phyloP scores from a whole-genome alignment of 306 rosid genomes.

The Fragaria vesca region DNA sequence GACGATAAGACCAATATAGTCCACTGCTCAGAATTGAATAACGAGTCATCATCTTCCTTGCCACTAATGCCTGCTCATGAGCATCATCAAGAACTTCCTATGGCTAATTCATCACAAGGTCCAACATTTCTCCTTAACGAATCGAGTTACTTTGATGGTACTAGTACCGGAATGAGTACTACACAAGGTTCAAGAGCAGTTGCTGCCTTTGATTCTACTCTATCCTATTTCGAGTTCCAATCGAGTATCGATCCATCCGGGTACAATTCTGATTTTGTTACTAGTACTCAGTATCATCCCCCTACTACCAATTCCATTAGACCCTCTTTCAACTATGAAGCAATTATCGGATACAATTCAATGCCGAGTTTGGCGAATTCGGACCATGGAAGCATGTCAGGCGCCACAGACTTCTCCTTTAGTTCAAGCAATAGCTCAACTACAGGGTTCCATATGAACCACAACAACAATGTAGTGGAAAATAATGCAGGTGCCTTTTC shows the following conservation, averaged over 20 bases:
- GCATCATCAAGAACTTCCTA: constrained; percentile 21
- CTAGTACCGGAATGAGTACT: constrained; percentile 7
- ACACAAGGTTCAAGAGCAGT: constrained; percentile 48
- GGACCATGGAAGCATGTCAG: constrained; percentile 56
- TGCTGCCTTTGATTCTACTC: constrained; percentile 42
- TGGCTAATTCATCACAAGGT: constrained; percentile 43
- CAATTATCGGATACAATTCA: constrained; percentile 46
- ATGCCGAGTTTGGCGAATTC: constrained; percentile 78
- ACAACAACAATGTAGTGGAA: constrained; percentile 35
- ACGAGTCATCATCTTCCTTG: constrained; percentile 12
- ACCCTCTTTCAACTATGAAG: constrained; percentile 17
- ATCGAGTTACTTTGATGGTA: constrained; percentile 42
- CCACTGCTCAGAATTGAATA: constrained; percentile 36
- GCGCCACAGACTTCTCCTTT: constrained; percentile 48
- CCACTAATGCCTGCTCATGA: constrained; percentile 31
- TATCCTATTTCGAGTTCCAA: constrained; percentile 55
- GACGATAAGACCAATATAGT: constrained; percentile 30
- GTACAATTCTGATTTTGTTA: constrained; percentile 29
- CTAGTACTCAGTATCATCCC: constrained; percentile 20
- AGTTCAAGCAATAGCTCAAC: constrained; percentile 86
- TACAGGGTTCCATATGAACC: constrained; percentile 44
- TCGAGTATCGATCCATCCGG: constrained; percentile 27
- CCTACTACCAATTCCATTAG: constrained; percentile 13
- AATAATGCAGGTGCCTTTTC: constrained; percentile 44
- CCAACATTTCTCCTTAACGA: constrained; percentile 54